Base-by-base conservation (phyloP, 495 filamentous ascomycete species). In the Aspergillus panamensis region DNA sequence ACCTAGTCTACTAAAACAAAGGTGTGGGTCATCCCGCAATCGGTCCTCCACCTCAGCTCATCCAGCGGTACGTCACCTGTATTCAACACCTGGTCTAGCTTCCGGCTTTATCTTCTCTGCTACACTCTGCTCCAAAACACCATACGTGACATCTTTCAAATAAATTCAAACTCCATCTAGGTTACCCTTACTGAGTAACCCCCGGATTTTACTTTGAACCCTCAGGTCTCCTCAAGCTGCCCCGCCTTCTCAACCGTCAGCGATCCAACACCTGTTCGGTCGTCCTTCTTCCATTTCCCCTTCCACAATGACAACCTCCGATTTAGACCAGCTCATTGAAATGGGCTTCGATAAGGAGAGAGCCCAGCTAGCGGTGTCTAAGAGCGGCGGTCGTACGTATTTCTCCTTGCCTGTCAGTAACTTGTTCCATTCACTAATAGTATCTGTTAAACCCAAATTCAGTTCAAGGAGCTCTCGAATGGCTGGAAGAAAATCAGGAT, bases 311-410 rank as follows among this genome's bases (percentile, higher is more conserved):
- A 80, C 80, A 29, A 79, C 87, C 30, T 81, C 87, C 37, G 89
- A 95, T 66, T 78, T 96, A 16, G 83, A 93, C 12, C 79, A 86
- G 64, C 87, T 98, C 67, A 68, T 95, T 63, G 92, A 95, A 53
- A 97, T 97, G 92, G 94, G 94, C 65, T 98, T 98, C 62, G 90
- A 96, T 58, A 80, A 83, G 65, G 83, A 88, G 60, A 80, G 86
- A 62, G 88, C 90, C 33, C 81, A 90, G 71, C 69, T 97, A 17
- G 94, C 95, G 33, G 78, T 95, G 53, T 86, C 90, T 66, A 88
- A 88, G 67, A 80, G 85, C 32, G 87, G 89, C 49, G 84, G 86
- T 50, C 68, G 92, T 92, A 71, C 75, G 89, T 80, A 17, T 51
- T 21, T 16, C 16, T 21, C 12, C 42, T 16, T 29, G 17, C 31